These are phyloP conservation scores for Panicum virgatum DNA, from an alignment of 202 grass and related monocot genomes.

Conservation along the genomic window DNA sequence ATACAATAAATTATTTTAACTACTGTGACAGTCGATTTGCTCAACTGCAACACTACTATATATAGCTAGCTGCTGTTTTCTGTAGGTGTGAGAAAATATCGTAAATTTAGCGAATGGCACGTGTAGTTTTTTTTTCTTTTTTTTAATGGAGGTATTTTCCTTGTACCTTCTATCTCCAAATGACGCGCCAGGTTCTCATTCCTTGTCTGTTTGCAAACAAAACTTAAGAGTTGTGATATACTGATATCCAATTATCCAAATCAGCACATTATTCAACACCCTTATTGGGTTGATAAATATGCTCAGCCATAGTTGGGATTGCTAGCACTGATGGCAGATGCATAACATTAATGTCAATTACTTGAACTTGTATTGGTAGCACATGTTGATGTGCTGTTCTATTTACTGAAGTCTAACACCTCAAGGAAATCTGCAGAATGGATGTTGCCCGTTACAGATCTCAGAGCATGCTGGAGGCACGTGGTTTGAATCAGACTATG, in stretches of 20 bases:
- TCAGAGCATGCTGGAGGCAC: constrained; percentile 50
- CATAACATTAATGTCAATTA: constrained; percentile 9
- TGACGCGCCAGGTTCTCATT: neutral
- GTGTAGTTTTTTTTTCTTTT: neutral
- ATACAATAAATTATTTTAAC: neutral
- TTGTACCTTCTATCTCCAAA: constrained; percentile 6
- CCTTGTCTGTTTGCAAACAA: neutral
- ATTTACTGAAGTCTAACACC: constrained; percentile 36
- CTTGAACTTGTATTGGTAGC: neutral
- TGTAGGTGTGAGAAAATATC: constrained; percentile 9
- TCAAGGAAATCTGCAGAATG: constrained; percentile 70
- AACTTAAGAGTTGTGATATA: neutral
- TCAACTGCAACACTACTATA: neutral
- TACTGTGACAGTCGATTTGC: neutral
- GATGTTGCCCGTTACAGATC: constrained; percentile 83
- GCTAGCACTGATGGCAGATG: neutral
- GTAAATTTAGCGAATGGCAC: neutral
- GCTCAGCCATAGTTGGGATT: neutral
- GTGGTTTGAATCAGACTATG: constrained; percentile 41
- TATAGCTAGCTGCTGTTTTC: neutral
- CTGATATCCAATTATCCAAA: no score
- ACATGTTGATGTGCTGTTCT: constrained; percentile 19
- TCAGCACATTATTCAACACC: neutral
- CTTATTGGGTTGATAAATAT: neutral
- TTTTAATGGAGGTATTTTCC: neutral